A percentile compares a stretch with the other conserved stretches of the same genome.
Conservation (phyloP, 2,329 filamentous ascomycete genomes). For the Calonectria crousiana region DNA sequence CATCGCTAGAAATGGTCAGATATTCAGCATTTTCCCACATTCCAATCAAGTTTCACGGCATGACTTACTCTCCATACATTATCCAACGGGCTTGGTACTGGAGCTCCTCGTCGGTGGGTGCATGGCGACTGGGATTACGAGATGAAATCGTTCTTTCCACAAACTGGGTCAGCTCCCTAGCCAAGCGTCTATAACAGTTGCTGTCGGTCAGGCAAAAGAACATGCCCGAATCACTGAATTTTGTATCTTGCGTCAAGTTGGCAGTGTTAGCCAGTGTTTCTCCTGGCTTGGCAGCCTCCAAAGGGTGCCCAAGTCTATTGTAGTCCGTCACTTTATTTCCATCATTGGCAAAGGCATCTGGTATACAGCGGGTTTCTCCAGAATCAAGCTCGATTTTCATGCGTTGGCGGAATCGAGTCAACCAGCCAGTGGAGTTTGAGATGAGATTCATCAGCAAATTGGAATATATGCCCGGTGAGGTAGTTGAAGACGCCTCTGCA, state of each 20-base stretch:
- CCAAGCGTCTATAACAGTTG: slow-evolving; percentile 36
- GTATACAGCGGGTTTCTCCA: not conserved
- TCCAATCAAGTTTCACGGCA: not conserved
- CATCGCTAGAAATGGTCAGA: slow-evolving; percentile 37
- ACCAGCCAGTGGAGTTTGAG: not conserved
- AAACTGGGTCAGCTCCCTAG: slow-evolving; percentile 36
- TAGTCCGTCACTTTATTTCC: not conserved
- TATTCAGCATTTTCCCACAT: not conserved
- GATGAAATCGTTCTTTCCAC: slow-evolving; percentile 41
- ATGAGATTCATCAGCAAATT: slow-evolving; percentile 14
- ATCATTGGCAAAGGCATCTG: not conserved
- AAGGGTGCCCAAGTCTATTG: not conserved
- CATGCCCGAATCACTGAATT: not conserved
- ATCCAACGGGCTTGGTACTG: slow-evolving; percentile 48
- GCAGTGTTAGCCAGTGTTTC: not conserved
- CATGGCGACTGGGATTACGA: slow-evolving; percentile 38
- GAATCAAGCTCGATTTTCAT: not conserved
- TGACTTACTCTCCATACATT: slow-evolving; percentile 42
- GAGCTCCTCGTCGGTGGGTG: slow-evolving; percentile 50
- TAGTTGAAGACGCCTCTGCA: slow-evolving; percentile 22
- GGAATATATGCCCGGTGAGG: slow-evolving; percentile 2
- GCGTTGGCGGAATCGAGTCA: slow-evolving; percentile 17
- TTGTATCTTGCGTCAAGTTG: not conserved
- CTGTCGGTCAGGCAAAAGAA: slow-evolving; percentile 32
- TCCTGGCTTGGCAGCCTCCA: not conserved